phyloP scores from a whole-genome alignment of 306 rosid genomes.

The Ziziphus jujuba region DNA sequence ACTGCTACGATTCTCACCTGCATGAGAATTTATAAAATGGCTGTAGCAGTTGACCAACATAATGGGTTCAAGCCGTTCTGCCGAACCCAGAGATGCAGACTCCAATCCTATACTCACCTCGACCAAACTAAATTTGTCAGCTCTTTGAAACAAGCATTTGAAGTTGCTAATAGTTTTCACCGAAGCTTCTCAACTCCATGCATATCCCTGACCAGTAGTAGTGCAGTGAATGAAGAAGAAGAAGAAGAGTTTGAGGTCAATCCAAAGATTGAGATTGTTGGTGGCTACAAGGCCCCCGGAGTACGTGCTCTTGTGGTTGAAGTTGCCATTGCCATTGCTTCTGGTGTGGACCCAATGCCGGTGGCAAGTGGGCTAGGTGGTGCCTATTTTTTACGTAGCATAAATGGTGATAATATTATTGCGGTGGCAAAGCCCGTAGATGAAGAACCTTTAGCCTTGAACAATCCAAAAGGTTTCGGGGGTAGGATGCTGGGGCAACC shows the following conservation, averaged over 20 bases:
- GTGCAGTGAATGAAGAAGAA: constrained; percentile 22
- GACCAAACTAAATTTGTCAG: constrained; percentile 45
- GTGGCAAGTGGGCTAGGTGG: constrained; percentile 83
- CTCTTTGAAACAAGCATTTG: constrained; percentile 51
- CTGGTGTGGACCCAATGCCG: constrained; percentile 58
- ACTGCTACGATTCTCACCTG: constrained; percentile 42
- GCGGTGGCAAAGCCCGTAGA: constrained; percentile 91
- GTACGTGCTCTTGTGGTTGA: constrained; percentile 72
- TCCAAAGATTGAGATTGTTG: constrained; percentile 69
- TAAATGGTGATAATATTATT: constrained; percentile 54
- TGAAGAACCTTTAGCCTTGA: constrained; percentile 79
- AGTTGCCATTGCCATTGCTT: constrained; percentile 82
- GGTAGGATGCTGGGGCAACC: constrained; percentile 73
- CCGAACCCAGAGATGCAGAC: constrained; percentile 69
- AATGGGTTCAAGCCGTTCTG: constrained; percentile 61
- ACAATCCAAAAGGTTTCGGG: constrained; percentile 63
- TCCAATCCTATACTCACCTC: constrained; percentile 72
- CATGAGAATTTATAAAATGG: constrained; percentile 69
- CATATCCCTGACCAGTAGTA: constrained; percentile 46
- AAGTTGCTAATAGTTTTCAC: constrained; percentile 53
- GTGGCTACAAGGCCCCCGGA: constrained; percentile 50
- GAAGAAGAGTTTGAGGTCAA: constrained; percentile 48
- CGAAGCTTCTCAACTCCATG: constrained; percentile 95
- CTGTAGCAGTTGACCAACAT: constrained; percentile 65
- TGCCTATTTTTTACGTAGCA: constrained; percentile 57